Evolutionary conservation across 805 yeast species (phyloP).

Genomic region (Dipodascus geniculatus): DNA sequence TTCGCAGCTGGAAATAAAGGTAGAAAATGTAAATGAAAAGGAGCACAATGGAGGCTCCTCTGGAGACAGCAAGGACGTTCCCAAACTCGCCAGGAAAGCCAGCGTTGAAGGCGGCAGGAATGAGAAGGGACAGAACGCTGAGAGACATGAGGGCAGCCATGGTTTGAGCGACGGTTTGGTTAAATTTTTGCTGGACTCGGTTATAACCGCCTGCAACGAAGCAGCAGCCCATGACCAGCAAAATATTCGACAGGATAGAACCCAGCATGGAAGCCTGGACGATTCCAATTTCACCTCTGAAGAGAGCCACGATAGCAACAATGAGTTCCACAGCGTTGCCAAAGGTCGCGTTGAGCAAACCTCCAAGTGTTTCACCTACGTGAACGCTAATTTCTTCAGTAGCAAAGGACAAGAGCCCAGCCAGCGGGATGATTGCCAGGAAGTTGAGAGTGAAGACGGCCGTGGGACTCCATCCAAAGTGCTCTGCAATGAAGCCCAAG

Average conservation of each 20-base stretch:
- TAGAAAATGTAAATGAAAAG: conserved; percentile 68
- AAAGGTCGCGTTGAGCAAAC: conserved; percentile 88
- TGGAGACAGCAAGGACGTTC: conserved; percentile 55
- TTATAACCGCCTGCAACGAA: conserved; percentile 87
- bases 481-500: conserved; percentile 68
- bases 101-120: conserved; percentile 95
- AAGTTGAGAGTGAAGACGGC: conserved; percentile 64
- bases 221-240: conserved; percentile 91
- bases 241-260: conserved; percentile 74
- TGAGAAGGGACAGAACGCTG: conserved; percentile 75
- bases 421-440: conserved; percentile 84
- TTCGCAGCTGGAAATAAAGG: conserved; percentile 76
- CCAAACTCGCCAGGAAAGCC: conserved; percentile 42
- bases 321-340: conserved; percentile 97
- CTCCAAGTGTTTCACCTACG: conserved; percentile 89
- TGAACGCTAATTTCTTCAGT: conserved; percentile 85
- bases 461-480: conserved; percentile 40
- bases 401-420: conserved; percentile 79
- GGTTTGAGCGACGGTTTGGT: conserved; percentile 95
- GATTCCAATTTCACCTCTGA: conserved; percentile 76
- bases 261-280: conserved; percentile 98
- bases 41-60: conserved; percentile 76
- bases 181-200: conserved; percentile 75
- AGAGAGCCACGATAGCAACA: conserved; percentile 82
- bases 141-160: conserved; percentile 91